Evolutionary conservation across 495 filamentous ascomycete species (phyloP), one percentile per base, ranked within the genome.

Genomic region (Daldinia grandis): DNA sequence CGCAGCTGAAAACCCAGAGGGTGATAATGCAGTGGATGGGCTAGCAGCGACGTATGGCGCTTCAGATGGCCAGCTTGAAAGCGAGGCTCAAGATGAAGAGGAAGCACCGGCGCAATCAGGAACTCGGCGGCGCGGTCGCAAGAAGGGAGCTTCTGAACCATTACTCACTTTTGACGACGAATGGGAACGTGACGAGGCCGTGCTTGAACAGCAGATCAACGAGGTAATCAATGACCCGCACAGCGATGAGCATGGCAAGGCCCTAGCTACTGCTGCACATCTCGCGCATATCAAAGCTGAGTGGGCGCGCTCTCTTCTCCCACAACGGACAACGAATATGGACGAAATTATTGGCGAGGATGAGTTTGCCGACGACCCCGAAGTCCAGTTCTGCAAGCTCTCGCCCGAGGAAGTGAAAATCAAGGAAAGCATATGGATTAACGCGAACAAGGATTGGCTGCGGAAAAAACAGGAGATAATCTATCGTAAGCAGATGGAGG

Each of bases 381-480:
- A 99, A 78, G 92, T 98, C 24, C 76, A 81, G 58, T 87, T 90
- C 68, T 97, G 93, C 78, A 76, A 91, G 42, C 86, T 98, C n/a
- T 82, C 83, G 0, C 83, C 87, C 5, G 82, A 82, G 2, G 95
- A 98, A 78, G 83, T 88, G 2, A 84, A 84, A 4, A 83, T 94
- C 68, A 97, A 97, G 75, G 93, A 97, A 77, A 83, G 85, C 49
- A 92, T 98, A 58, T 99, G 95, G 95, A 86, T 93, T n/a, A 91
- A 94, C 65, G 88, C 92, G 70, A 98, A 98, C 79, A 91, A 93
- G 73, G 92, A 95, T 58, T 99, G 92, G 80, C 83, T 99, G 38
- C 91, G 94, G 5, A 85, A 87, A 24, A 87, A 94, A 77, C 92
- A 97, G 76, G 87, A 89, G 53, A 95, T 93, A 78, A 82, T 86